These are phyloP conservation scores for Pythium myriotylum DNA, from an alignment of 352 stramenopile genomes.

Conservation along the genomic window DNA sequence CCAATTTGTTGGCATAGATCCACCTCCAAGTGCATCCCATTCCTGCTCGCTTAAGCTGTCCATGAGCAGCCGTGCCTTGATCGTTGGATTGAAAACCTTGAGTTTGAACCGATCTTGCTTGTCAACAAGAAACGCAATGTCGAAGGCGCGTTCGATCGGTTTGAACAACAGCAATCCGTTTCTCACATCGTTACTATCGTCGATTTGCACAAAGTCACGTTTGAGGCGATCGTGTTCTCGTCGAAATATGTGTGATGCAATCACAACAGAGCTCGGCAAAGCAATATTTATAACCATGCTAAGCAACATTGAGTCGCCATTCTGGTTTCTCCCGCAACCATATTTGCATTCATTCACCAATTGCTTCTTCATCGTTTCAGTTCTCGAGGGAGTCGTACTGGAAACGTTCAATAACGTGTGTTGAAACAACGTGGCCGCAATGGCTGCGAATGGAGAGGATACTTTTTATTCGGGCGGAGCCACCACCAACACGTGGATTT, in stretches of 20 bases:
- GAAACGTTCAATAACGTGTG: not conserved
- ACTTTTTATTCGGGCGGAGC: too few relatives aligned
- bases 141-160: slow-evolving; percentile 15
- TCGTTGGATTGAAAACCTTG: not conserved
- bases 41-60: not conserved
- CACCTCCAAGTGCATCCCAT: slow-evolving; percentile 8
- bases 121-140: slow-evolving; percentile 11
- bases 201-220: slow-evolving; percentile 1
- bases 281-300: not conserved
- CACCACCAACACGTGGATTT: too few relatives aligned
- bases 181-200: slow-evolving; percentile 18
- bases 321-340: not conserved
- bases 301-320: slow-evolving; percentile 1
- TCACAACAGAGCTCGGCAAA: not conserved
- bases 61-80: slow-evolving; percentile 2
- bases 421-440: too few relatives aligned
- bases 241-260: not conserved
- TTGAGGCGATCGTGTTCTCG: slow-evolving; percentile 5
- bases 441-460: too few relatives aligned
- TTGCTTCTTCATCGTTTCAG: slow-evolving; percentile 1
- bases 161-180: slow-evolving; percentile 23
- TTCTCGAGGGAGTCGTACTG: not conserved
- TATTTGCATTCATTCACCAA: slow-evolving; percentile 3
- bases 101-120: slow-evolving; percentile 2
- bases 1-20: not conserved